Base-by-base conservation (phyloP, 1,284 basidiomycete species). In the Ceratobasidium sp. region DNA sequence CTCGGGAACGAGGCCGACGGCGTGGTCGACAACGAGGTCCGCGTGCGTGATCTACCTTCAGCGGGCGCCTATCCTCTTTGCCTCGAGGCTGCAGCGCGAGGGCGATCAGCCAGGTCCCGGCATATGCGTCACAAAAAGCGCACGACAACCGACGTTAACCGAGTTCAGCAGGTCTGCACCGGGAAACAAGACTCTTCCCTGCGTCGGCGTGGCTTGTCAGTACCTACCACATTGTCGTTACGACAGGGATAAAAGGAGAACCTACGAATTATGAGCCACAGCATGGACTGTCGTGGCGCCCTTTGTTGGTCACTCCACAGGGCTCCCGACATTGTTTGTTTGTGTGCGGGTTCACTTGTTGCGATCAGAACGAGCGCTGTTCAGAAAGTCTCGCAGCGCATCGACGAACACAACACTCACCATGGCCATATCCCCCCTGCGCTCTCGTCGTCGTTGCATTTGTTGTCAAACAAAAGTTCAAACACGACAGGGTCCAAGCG, bases 41-140 rank as follows among this genome's bases (percentile, higher is more conserved):
- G 65, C 20, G 26, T 26, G 7, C 44, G 6, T 12, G 44, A 12
- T 26, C 5, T 28, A 28, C 57, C 9, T 12, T 5, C 23, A 59
- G 20, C 26, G 65, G 65, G 65, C 65, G 65, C 65, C 65, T 67
- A 52, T 52, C 48, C 42, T 13, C n/a, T 33, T 48, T 67, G 65
- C 65, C 65, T 67, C 65, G 65, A 67, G 65, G 65, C 65, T 23
- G 48, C n/a, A 28, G 65, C n/a, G 23, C 48, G 65, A 42, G 52
- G 65, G 13, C 42, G 65, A 52, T 38, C 65, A 46, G 44, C 44
- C 44, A 46, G 44, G 44, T 7, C 44, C 13, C 64, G 23, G 65
- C 10, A 20, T 23, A 20, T 42, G 65, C 65, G 26, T 67, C 65
- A 67, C 65, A 67, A 67, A 67, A 67, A 42, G 65, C 65, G 46